These are phyloP conservation scores for Penicillium malachiteum DNA, from an alignment of 495 filamentous ascomycete genomes.

Conservation along the genomic window DNA sequence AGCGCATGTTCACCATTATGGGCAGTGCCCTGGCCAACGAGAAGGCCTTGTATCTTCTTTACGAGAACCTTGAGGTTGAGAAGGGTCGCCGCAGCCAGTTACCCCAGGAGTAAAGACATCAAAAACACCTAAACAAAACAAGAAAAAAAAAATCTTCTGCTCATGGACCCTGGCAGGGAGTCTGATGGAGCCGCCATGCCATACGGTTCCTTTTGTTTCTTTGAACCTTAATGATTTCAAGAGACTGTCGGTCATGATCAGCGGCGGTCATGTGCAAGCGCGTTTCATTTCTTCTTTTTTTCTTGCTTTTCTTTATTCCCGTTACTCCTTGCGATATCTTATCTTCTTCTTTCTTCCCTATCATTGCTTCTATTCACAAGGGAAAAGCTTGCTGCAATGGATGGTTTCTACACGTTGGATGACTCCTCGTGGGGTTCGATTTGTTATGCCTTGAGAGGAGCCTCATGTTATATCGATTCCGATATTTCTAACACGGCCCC, in stretches of 20 bases:
- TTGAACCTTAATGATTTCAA: slow-evolving; percentile 37
- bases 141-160: background rate
- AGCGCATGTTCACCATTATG: slow-evolving; percentile 99
- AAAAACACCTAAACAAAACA: background rate
- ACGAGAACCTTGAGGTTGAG: slow-evolving; percentile 98
- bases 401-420: slow-evolving; percentile 5
- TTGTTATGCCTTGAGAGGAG: no score
- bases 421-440: no score
- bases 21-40: slow-evolving; percentile 89
- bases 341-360: slow-evolving; percentile 45
- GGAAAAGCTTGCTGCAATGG: slow-evolving; percentile 31
- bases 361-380: slow-evolving; percentile 17
- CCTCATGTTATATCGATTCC: no score
- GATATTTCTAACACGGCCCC: background rate
- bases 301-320: slow-evolving; percentile 36
- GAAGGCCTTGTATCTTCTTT: slow-evolving; percentile 90
- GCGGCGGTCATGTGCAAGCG: slow-evolving; percentile 35
- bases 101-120: slow-evolving; percentile 59
- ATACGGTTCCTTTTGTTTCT: slow-evolving; percentile 21
- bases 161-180: slow-evolving; percentile 12
- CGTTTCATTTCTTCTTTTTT: slow-evolving; percentile 48
- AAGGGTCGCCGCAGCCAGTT: slow-evolving; percentile 91
- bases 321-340: slow-evolving; percentile 39
- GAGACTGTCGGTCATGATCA: slow-evolving; percentile 38
- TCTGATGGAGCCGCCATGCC: slow-evolving; percentile 12